phyloP scores from a whole-genome alignment of 306 rosid species.

The Casuarina glauca region DNA sequence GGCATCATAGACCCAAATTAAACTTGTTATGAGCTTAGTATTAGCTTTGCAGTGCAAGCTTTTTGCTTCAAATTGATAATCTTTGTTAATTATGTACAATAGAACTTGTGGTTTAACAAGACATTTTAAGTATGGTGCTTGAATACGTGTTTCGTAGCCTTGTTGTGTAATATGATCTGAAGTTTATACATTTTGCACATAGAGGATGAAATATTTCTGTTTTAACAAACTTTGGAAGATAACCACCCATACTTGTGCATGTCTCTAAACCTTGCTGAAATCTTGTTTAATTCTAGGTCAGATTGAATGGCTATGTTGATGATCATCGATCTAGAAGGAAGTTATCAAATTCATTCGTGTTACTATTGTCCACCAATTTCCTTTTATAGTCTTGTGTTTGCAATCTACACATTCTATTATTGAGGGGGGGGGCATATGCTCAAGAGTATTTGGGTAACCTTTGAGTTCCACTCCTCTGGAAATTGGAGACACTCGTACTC shows the following conservation, averaged over 20 bases:
- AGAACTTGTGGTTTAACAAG: too few relatives aligned
- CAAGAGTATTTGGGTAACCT: neutral
- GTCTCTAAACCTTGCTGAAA: neutral
- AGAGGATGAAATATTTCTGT: neutral
- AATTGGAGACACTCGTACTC: neutral
- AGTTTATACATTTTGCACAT: too few relatives aligned
- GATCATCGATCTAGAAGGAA: neutral
- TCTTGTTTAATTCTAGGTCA: neutral
- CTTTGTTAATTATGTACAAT: neutral
- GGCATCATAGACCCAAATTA: neutral
- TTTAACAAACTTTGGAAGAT: neutral
- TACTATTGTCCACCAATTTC: neutral
- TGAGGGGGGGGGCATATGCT: neutral
- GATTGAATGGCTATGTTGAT: neutral
- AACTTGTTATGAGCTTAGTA: neutral
- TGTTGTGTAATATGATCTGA: too few relatives aligned
- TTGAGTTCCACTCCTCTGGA: neutral
- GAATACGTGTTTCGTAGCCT: too few relatives aligned
- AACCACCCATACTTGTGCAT: neutral
- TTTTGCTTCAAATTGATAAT: neutral
- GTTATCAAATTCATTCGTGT: neutral
- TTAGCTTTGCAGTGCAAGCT: neutral
- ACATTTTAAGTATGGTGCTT: too few relatives aligned
- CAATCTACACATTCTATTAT: neutral
- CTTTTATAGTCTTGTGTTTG: neutral